Conservation (phyloP, 495 filamentous ascomycete species). For the Xylaria nigripes region DNA sequence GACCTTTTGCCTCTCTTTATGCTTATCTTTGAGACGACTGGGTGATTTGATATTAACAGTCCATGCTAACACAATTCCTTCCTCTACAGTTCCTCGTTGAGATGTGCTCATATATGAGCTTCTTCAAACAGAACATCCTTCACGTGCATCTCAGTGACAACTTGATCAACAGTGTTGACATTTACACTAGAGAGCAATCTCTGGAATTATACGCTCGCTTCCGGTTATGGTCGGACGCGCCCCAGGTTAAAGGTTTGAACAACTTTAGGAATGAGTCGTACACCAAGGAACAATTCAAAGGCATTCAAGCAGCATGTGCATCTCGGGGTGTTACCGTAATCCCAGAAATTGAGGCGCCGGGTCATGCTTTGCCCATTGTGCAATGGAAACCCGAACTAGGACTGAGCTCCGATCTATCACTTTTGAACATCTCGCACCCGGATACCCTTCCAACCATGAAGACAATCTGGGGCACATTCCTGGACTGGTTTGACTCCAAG, state of each 20-base stretch:
- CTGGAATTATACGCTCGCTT: constrained; percentile 40
- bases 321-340: constrained; percentile 43
- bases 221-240: constrained; percentile 31
- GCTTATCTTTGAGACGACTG: background rate
- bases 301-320: constrained; percentile 39
- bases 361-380: constrained; percentile 41
- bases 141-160: constrained; percentile 48
- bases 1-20: background rate
- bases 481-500: constrained; percentile 47
- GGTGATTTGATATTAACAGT: too few species aligned
- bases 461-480: constrained; percentile 42
- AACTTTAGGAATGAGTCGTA: constrained; percentile 43
- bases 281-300: constrained; percentile 34
- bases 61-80: background rate
- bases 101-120: constrained; percentile 45
- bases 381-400: constrained; percentile 47
- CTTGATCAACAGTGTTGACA: constrained; percentile 34
- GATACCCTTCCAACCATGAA: constrained; percentile 45
- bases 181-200: constrained; percentile 30
- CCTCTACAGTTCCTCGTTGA: constrained; percentile 38
- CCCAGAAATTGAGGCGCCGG: constrained; percentile 47
- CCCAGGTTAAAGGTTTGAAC: constrained; percentile 36
- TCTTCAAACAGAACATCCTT: constrained; percentile 49
- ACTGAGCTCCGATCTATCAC: constrained; percentile 33
- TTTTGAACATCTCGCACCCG: constrained; percentile 46